phyloP scores from a whole-genome alignment of 805 yeast genomes.

The Barnettozyma siamensis region DNA sequence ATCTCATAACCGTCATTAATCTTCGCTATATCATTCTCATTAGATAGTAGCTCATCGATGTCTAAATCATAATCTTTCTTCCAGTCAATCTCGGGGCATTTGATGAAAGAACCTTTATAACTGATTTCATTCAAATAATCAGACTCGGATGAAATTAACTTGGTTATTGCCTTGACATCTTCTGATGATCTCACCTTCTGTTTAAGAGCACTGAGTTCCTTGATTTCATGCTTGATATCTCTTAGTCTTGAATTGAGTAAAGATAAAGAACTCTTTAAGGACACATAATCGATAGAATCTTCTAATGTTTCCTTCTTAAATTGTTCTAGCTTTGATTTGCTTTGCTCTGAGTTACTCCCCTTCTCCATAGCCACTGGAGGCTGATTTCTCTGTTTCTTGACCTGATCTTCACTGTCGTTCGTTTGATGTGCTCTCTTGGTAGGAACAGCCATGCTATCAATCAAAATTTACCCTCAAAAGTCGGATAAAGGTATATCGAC shows the following conservation, averaged over 20 bases:
- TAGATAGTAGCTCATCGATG: constrained; percentile 8
- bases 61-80: constrained; percentile 20
- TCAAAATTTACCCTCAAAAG: too few species aligned
- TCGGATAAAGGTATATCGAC: too few species aligned
- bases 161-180: constrained; percentile 14
- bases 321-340: constrained; percentile 6
- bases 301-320: constrained; percentile 16
- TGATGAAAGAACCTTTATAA: constrained; percentile 21
- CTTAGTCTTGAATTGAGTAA: constrained; percentile 16
- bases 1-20: constrained; percentile 24
- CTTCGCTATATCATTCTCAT: constrained; percentile 10
- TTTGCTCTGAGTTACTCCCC: not conserved
- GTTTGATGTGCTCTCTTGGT: not conserved
- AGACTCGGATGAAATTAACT: constrained; percentile 12
- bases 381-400: not conserved
- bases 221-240: constrained; percentile 17
- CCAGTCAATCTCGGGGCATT: constrained; percentile 24
- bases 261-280: constrained; percentile 20
- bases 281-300: constrained; percentile 20
- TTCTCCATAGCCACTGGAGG: not conserved
- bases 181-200: constrained; percentile 13
- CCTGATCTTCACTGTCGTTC: not conserved
- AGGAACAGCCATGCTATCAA: constrained; percentile 1
- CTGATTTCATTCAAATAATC: constrained; percentile 23
- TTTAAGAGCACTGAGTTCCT: constrained; percentile 19